These are phyloP conservation scores for Botrytis paeoniae DNA, from an alignment of 2,329 filamentous ascomycete genomes.

Conservation along the genomic window DNA sequence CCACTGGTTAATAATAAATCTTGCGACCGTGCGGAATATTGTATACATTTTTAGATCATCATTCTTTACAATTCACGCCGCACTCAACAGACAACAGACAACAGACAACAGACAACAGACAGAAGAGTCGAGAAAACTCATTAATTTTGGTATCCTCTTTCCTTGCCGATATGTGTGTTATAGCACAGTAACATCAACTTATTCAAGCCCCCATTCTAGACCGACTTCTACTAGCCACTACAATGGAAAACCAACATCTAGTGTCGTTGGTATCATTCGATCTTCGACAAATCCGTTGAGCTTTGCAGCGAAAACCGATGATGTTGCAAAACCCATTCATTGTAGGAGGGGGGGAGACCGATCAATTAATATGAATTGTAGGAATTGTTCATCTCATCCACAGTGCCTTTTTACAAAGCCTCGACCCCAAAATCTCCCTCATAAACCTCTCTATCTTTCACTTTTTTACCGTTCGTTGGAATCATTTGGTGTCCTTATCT, in stretches of 20 bases:
- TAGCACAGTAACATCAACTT: not conserved
- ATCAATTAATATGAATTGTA: not conserved
- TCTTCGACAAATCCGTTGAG: not conserved
- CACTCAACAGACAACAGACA: not conserved
- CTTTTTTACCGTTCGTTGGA: not conserved
- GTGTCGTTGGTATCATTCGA: not conserved
- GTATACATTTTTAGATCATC: not conserved
- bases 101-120: too few relatives aligned
- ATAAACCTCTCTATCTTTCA: not conserved
- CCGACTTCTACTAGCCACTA: not conserved
- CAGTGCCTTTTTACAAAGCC: not conserved
- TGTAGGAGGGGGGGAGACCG: not conserved
- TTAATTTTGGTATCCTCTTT: not conserved
- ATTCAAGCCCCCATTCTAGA: slow-evolving; percentile 2
- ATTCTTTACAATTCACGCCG: not conserved
- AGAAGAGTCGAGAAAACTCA: not conserved
- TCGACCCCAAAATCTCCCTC: not conserved
- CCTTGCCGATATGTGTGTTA: not conserved
- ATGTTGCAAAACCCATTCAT: not conserved
- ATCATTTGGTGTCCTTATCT: not conserved
- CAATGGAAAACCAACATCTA: not conserved
- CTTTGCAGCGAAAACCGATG: not conserved
- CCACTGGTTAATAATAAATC: not conserved
- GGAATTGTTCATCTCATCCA: not conserved
- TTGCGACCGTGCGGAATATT: not conserved